Evolutionary conservation across 2,329 filamentous ascomycete species (phyloP).

Genomic region (Chaetoscypha palmicola): DNA sequence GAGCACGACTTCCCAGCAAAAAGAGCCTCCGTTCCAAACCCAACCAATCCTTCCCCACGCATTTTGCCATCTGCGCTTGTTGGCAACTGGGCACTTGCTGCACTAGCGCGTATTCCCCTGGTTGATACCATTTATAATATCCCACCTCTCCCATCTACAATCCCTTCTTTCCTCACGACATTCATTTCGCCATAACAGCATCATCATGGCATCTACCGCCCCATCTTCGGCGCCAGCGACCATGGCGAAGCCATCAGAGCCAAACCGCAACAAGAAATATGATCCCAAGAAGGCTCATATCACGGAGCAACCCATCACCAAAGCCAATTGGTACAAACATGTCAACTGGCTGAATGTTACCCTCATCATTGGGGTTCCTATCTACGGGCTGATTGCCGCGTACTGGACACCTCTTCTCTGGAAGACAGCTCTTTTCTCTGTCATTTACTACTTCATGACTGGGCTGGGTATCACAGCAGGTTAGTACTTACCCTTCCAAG

Average conservation of each 20-base stretch:
- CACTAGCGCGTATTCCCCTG: slow-evolving; percentile 8
- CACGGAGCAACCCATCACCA: slow-evolving; percentile 72
- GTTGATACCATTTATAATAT: slow-evolving; percentile 13
- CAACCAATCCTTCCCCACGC: too few relatives aligned
- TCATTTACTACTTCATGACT: slow-evolving; percentile 78
- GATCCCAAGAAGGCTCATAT: slow-evolving; percentile 73
- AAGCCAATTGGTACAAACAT: slow-evolving; percentile 82
- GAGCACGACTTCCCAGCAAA: not conserved
- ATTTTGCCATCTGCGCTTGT: too few relatives aligned
- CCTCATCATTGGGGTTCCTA: slow-evolving; percentile 71
- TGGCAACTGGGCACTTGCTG: too few relatives aligned
- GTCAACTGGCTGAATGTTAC: slow-evolving; percentile 88
- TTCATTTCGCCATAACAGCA: slow-evolving; percentile 10
- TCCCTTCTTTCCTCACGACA: slow-evolving; percentile 13
- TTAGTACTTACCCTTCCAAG: slow-evolving; percentile 35
- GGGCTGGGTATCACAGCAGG: slow-evolving; percentile 73
- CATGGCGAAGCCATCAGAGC: slow-evolving; percentile 27
- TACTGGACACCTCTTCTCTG: slow-evolving; percentile 70
- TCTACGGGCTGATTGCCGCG: slow-evolving; percentile 64
- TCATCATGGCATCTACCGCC: slow-evolving; percentile 23
- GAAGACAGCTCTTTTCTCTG: slow-evolving; percentile 66
- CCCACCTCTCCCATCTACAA: slow-evolving; percentile 8
- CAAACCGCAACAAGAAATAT: slow-evolving; percentile 34
- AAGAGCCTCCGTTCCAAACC: slow-evolving; percentile 1
- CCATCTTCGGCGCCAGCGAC: slow-evolving; percentile 17